These are phyloP conservation scores for Pittosporum tobira DNA, from an alignment of 129 eudicot species.

Conservation along the genomic window DNA sequence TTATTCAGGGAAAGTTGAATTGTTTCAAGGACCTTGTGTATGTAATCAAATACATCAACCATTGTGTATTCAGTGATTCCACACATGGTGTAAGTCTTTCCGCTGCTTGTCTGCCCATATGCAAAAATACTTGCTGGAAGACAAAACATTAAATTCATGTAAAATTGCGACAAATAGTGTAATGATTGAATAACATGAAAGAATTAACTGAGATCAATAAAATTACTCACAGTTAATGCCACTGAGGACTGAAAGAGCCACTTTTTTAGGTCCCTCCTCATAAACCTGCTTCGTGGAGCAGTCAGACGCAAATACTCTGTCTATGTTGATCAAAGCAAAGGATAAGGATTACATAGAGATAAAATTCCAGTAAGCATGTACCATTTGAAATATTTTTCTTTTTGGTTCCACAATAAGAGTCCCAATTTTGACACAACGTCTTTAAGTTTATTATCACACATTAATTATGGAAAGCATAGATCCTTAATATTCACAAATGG, in stretches of 20 bases:
- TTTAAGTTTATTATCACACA: no score
- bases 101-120: slow-evolving; percentile 97
- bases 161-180: slow-evolving; percentile 1
- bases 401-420: no score
- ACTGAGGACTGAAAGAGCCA: slow-evolving; percentile 74
- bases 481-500: no score
- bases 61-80: slow-evolving; percentile 65
- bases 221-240: slow-evolving; percentile 71
- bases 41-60: slow-evolving; percentile 59
- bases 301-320: slow-evolving; percentile 56
- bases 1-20: no score
- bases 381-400: no score
- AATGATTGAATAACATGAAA: not conserved
- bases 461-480: no score
- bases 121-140: slow-evolving; percentile 88
- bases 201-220: not conserved
- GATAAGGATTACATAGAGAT: not conserved
- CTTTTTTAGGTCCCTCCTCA: slow-evolving; percentile 68
- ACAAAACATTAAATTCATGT: slow-evolving; percentile 12
- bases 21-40: slow-evolving; percentile 33
- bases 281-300: slow-evolving; percentile 60
- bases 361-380: not conserved
- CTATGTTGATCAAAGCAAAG: slow-evolving; percentile 26
- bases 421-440: no score
- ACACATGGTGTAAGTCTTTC: slow-evolving; percentile 93